Conservation (phyloP, 176 grass and related monocot species). For the Eragrostis nindensis region DNA sequence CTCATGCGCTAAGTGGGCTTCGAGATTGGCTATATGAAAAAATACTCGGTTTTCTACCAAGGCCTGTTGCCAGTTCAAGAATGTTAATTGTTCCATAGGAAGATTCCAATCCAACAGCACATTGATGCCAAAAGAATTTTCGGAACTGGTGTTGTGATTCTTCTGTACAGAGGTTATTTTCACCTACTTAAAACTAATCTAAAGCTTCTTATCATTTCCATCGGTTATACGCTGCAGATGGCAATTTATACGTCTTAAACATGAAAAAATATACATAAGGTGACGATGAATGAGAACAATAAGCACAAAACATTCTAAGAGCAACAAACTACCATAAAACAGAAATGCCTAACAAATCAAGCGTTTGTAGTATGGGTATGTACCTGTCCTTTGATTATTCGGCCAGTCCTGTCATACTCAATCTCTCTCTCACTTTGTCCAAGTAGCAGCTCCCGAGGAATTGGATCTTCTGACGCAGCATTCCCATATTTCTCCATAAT, state of each 20-base stretch:
- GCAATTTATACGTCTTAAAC: neutral
- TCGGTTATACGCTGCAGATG: neutral
- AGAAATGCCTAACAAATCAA: neutral
- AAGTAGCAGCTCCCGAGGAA: conserved; percentile 86
- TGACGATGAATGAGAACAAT: neutral
- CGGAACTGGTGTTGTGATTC: no score
- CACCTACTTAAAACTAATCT: neutral
- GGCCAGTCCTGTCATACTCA: conserved; percentile 84
- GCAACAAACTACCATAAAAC: conserved; percentile 9
- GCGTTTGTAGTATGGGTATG: neutral
- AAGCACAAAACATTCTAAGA: neutral
- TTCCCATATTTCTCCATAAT: conserved; percentile 96
- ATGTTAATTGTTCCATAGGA: no score
- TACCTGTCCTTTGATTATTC: conserved; percentile 96
- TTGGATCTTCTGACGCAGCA: conserved; percentile 79
- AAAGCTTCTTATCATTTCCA: neutral
- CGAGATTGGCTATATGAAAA: no score
- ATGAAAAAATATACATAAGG: neutral
- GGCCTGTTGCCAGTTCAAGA: no score
- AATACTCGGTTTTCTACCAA: no score
- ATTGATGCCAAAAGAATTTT: no score
- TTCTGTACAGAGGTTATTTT: no score
- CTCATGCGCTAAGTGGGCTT: no score
- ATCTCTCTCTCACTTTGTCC: conserved; percentile 95
- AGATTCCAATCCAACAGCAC: no score